Base-by-base conservation (phyloP, 495 filamentous ascomycete species). In the Amniculicola lignicola region DNA sequence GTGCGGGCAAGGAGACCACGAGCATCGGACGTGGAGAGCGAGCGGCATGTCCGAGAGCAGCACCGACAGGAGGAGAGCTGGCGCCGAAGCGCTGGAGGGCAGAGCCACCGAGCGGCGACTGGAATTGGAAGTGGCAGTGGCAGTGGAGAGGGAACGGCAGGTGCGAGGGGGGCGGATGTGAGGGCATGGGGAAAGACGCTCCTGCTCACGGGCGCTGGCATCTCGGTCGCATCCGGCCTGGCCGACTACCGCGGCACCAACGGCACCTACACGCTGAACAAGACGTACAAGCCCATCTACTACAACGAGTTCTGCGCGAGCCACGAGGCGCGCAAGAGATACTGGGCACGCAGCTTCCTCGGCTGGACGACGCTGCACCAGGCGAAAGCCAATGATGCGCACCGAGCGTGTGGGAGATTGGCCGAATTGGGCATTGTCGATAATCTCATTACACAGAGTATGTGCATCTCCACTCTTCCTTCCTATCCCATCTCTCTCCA, bases 331-430 rank as follows among this genome's bases (percentile, higher is more conserved):
- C 77, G 93, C 49, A 94, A 97, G 72, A 75, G 93, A 53, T 98
- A 98, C 73, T 98, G 92, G 92, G 92, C 93, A 4, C 76, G 93
- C 12, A 94, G 88, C 69, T 98, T 91, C 67, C 74, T 98, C 18
- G 93, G 93, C 10, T 98, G 91, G 91, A 82, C 86, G 14, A 87
- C 78, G 16, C 73, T 96, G 61, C 68, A 85, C 59, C 84, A 82
- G 39, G 88, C 89, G 15, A 79, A 76, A 63, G 90, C 93, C 2
- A 98, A 97, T 65, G 67, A 75, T 1, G 85, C 83, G 1, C 93
- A 98, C 70, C 74, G 76, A 61, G 90, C 93, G 4, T 79, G 96
- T 24, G 74, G 78, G 33, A 74, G 82, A 51, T 70, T 98, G 37
- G 84, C 82, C 6, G 68, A 79, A 19, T 76, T 89, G 64, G 92